Percentiles rank a stretch among this genome's conserved stretches.
These are phyloP conservation scores for Aspergillus sergii DNA, from an alignment of 2,329 filamentous ascomycete species.

Conservation along the genomic window DNA sequence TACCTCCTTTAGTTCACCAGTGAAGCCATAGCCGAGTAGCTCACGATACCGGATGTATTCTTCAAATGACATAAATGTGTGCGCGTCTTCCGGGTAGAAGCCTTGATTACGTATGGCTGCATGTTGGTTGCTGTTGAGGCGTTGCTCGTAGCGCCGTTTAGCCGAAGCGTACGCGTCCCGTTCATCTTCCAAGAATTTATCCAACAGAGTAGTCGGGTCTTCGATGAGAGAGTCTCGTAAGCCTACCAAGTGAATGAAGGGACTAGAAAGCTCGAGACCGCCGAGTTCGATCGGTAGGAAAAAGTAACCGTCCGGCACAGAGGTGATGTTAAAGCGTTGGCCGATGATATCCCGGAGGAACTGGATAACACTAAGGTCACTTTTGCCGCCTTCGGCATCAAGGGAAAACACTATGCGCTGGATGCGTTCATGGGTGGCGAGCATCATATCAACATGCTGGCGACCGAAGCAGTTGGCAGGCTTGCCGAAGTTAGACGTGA, in stretches of 20 bases:
- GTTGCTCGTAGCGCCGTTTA: slow-evolving; percentile 4
- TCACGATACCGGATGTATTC: slow-evolving; percentile 16
- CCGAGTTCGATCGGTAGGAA: slow-evolving; percentile 19
- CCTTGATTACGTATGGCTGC: neutral
- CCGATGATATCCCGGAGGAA: slow-evolving; percentile 14
- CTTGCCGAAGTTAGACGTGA: slow-evolving; percentile 17
- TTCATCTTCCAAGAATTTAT: slow-evolving; percentile 11
- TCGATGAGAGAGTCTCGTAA: slow-evolving; percentile 6
- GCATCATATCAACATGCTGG: slow-evolving; percentile 18
- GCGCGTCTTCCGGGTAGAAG: neutral
- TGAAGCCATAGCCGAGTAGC: slow-evolving; percentile 9
- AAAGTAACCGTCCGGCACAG: slow-evolving; percentile 14
- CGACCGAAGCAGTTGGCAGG: slow-evolving; percentile 18
- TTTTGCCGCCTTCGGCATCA: neutral
- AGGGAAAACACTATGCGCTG: slow-evolving; percentile 12
- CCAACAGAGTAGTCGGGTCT: slow-evolving; percentile 7
- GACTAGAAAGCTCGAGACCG: slow-evolving; percentile 15
- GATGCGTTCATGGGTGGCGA: slow-evolving; percentile 14
- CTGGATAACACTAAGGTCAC: slow-evolving; percentile 12
- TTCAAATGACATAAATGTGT: slow-evolving; percentile 14
- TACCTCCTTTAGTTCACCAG: slow-evolving; percentile 6
- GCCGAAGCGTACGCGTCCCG: neutral
- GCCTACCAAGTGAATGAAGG: slow-evolving; percentile 15
- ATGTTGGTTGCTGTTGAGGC: neutral
- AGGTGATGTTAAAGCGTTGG: slow-evolving; percentile 3